A percentile compares a stretch with the other conserved stretches of the same genome.
Conservation (phyloP, 2,329 filamentous ascomycete species). For the Alternaria burnsii region DNA sequence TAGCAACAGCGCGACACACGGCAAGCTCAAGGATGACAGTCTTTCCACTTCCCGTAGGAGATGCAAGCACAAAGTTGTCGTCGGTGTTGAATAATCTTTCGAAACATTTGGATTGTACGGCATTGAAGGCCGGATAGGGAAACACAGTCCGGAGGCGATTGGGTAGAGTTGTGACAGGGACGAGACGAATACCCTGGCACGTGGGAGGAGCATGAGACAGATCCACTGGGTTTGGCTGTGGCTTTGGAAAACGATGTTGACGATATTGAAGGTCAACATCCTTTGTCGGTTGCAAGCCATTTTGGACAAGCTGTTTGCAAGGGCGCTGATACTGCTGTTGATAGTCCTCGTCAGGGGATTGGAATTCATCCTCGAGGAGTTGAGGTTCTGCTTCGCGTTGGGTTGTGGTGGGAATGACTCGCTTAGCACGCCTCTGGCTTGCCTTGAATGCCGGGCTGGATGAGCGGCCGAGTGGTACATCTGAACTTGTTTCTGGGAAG, state of each 20-base stretch:
- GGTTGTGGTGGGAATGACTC: not conserved
- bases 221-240: not conserved
- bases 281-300: not conserved
- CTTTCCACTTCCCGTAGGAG: slow-evolving; percentile 87
- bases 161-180: slow-evolving; percentile 69
- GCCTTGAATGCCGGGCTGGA: slow-evolving; percentile 55
- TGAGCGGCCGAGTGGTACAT: slow-evolving; percentile 34
- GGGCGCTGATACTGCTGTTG: not conserved
- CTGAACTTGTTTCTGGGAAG: slow-evolving; percentile 41
- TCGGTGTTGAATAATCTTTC: slow-evolving; percentile 69
- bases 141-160: slow-evolving; percentile 76
- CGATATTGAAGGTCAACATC: not conserved
- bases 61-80: slow-evolving; percentile 80
- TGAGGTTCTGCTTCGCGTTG: not conserved
- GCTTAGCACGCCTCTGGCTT: slow-evolving; percentile 38
- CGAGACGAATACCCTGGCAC: slow-evolving; percentile 67
- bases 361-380: not conserved
- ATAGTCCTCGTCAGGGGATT: not conserved
- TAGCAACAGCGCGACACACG: slow-evolving; percentile 74
- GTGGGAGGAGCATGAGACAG: slow-evolving; percentile 40
- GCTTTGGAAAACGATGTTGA: not conserved
- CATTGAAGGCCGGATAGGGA: slow-evolving; percentile 79
- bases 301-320: no score
- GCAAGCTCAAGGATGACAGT: slow-evolving; percentile 83
- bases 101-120: slow-evolving; percentile 83